Evolutionary conservation across 768 basidiomycete species (phyloP).

Genomic region (Macrolepiota albuminosa): DNA sequence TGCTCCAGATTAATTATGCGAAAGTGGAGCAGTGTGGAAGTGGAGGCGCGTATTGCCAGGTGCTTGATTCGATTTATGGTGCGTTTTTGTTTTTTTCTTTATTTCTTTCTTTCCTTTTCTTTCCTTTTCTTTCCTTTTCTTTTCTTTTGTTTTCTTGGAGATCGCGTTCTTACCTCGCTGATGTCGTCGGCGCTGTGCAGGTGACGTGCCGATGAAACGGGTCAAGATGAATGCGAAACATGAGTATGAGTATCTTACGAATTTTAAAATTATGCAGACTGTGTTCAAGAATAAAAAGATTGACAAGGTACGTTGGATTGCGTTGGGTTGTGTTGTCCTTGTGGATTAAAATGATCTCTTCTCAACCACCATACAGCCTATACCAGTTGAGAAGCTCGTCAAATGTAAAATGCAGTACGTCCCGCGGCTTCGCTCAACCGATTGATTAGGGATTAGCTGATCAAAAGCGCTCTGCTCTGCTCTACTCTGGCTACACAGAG

Average conservation of each 20-base stretch:
- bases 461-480: no score
- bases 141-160: no score
- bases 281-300: conserved; percentile 89
- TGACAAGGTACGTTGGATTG: conserved; percentile 67
- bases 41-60: conserved; percentile 91
- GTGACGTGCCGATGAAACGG: conserved; percentile 83
- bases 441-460: no score
- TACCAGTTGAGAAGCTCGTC: conserved; percentile 89
- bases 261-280: conserved; percentile 95
- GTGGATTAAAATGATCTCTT: no score
- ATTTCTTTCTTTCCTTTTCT: no score
- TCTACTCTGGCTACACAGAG: conserved; percentile 38
- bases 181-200: conserved; percentile 30
- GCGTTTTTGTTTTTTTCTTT: conserved; percentile 19
- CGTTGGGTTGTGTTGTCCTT: no score
- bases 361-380: conserved; percentile 44
- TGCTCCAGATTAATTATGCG: conserved; percentile 85
- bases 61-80: conserved; percentile 95
- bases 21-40: conserved; percentile 91
- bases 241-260: conserved; percentile 92
- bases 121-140: no score
- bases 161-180: no score
- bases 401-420: conserved; percentile 99
- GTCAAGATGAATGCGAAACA: conserved; percentile 97
- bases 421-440: conserved; percentile 15